Evolutionary conservation across 768 basidiomycete genomes (phyloP).

Genomic region (Erythrobasidium yunnanense): DNA sequence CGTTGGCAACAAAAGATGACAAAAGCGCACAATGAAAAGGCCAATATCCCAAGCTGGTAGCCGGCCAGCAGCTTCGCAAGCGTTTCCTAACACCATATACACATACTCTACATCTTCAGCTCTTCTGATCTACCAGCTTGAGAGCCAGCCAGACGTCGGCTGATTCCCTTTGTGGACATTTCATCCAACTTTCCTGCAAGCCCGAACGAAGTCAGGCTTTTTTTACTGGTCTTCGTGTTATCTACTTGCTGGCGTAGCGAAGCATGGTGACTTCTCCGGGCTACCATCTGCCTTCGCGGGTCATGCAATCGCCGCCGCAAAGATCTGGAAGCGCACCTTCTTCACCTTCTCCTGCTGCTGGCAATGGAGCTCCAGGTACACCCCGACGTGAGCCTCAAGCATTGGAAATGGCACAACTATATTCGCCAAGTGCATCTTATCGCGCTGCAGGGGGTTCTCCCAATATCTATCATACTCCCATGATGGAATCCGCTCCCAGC

Average conservation of each 20-base stretch:
- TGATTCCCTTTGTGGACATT: background rate
- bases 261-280: background rate
- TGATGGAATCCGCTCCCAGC: background rate
- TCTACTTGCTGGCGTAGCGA: background rate
- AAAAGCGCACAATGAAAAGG: too few species aligned
- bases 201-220: background rate
- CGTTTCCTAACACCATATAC: too few species aligned
- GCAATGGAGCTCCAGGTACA: background rate
- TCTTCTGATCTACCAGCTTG: background rate
- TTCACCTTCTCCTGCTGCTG: background rate
- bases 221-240: background rate
- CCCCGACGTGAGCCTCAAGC: background rate
- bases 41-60: too few species aligned
- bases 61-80: too few species aligned
- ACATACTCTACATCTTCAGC: background rate
- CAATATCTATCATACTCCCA: background rate
- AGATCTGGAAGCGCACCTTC: too few species aligned
- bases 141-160: background rate
- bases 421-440: background rate
- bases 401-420: background rate
- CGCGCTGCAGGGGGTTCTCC: background rate
- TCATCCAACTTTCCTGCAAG: background rate
- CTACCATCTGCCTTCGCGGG: conserved; percentile 8
- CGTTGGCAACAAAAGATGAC: too few species aligned
- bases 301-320: background rate